phyloP scores from a whole-genome alignment of 768 basidiomycete species.

The Cystofilobasidium capitatum region DNA sequence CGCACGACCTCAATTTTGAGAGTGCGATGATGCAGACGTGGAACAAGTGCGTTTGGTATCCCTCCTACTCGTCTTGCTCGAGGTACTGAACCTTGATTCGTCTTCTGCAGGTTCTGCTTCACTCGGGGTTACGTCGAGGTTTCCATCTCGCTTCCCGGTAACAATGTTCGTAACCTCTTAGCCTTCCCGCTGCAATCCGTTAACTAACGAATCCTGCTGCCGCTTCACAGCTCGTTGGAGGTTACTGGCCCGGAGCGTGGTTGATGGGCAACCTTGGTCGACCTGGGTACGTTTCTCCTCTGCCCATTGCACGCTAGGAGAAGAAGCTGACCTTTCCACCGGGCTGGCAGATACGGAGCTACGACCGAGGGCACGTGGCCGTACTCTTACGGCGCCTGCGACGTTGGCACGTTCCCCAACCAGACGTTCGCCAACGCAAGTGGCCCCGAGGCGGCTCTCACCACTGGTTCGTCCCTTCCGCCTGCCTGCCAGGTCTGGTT shows the following conservation, averaged over 20 bases:
- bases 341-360: slow-evolving; percentile 49
- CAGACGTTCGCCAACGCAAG: slow-evolving; percentile 51
- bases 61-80: neutral
- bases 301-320: too few species aligned
- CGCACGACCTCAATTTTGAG: slow-evolving; percentile 72
- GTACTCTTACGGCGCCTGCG: slow-evolving; percentile 45
- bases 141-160: slow-evolving; percentile 36
- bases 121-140: slow-evolving; percentile 80
- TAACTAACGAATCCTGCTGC: slow-evolving; percentile 41
- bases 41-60: slow-evolving; percentile 54
- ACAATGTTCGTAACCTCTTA: slow-evolving; percentile 33
- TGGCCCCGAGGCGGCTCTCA: slow-evolving; percentile 33
- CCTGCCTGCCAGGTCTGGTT: too few species aligned
- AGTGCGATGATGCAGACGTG: slow-evolving; percentile 71
- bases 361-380: slow-evolving; percentile 82
- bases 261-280: slow-evolving; percentile 70
- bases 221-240: slow-evolving; percentile 62
- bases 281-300: neutral
- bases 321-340: too few species aligned
- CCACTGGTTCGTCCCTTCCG: slow-evolving; percentile 28
- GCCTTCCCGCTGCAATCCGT: slow-evolving; percentile 1
- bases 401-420: slow-evolving; percentile 74
- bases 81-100: neutral
- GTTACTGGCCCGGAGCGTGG: slow-evolving; percentile 87
- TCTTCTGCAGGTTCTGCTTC: slow-evolving; percentile 55